phyloP scores from a whole-genome alignment of 2,329 filamentous ascomycete species.

The Diplocarpon mali region DNA sequence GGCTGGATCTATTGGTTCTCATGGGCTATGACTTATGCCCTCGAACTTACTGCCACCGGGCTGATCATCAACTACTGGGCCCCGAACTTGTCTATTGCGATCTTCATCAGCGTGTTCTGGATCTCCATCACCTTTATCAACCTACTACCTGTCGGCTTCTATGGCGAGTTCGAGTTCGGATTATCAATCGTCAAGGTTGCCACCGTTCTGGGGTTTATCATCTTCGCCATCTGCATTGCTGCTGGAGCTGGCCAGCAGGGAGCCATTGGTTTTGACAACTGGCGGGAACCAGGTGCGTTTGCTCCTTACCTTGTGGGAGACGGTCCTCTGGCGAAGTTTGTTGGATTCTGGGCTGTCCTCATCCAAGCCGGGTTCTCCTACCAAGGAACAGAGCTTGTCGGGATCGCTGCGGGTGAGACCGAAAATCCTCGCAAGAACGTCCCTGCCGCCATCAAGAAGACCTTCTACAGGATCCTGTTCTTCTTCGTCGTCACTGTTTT shows the following conservation, averaged over 20 bases:
- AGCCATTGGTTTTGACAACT: constrained; percentile 66
- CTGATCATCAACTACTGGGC: constrained; percentile 71
- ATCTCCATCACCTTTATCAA: constrained; percentile 57
- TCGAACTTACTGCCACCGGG: constrained; percentile 62
- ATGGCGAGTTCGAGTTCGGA: constrained; percentile 72
- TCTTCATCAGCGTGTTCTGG: constrained; percentile 68
- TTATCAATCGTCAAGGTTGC: constrained; percentile 68
- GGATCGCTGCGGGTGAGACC: constrained; percentile 68
- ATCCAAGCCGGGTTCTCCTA: constrained; percentile 60
- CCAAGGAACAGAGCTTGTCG: constrained; percentile 66
- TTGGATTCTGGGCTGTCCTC: constrained; percentile 59
- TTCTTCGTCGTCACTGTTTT: constrained; percentile 57
- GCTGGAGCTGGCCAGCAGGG: constrained; percentile 58
- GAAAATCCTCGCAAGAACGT: constrained; percentile 62
- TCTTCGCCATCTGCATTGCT: constrained; percentile 66
- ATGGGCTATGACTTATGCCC: constrained; percentile 61
- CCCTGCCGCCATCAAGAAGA: constrained; percentile 60
- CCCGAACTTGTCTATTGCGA: constrained; percentile 47
- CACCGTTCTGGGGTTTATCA: constrained; percentile 63
- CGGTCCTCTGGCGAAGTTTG: constrained; percentile 47
- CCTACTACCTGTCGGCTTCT: constrained; percentile 59
- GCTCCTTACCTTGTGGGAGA: constrained; percentile 39
- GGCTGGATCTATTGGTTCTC: constrained; percentile 80
- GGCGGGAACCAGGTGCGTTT: constrained; percentile 58
- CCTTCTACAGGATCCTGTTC: constrained; percentile 63